Conservation (phyloP, 352 stramenopile species). For the Phytophthora podocarpi region DNA sequence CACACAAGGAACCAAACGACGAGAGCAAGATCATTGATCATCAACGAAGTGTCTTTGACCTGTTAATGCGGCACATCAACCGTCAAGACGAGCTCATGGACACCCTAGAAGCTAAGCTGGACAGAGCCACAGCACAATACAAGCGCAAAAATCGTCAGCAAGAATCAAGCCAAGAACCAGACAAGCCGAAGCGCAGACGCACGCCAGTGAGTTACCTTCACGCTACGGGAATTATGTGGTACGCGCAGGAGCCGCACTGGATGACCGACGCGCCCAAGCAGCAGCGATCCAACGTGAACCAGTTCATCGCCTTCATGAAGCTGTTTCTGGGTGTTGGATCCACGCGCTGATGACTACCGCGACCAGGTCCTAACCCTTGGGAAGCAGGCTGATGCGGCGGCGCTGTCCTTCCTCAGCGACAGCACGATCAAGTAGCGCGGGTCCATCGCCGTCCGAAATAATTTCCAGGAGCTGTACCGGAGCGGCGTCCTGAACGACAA, state of each 20-base stretch:
- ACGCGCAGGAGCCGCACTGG: conserved; percentile 7
- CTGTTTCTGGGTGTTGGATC: conserved; percentile 21
- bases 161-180: conserved; percentile 9
- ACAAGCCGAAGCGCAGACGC: conserved; percentile 4
- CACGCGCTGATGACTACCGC: neutral
- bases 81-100: conserved; percentile 8
- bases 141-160: conserved; percentile 5
- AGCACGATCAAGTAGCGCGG: neutral
- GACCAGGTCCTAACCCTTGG: conserved; percentile 5
- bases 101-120: conserved; percentile 6
- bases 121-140: neutral
- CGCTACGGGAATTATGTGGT: conserved; percentile 17
- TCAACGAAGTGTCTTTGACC: conserved; percentile 12
- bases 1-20: neutral
- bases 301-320: conserved; percentile 24
- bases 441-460: neutral
- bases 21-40: conserved; percentile 1
- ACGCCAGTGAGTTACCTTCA: conserved; percentile 3
- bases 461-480: neutral
- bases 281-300: conserved; percentile 15
- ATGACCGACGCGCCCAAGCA: neutral
- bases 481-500: neutral
- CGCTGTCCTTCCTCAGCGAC: neutral
- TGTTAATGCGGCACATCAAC: conserved; percentile 5
- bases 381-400: neutral